Base-by-base conservation (phyloP, 306 rosid species). In the Trifolium repens region DNA sequence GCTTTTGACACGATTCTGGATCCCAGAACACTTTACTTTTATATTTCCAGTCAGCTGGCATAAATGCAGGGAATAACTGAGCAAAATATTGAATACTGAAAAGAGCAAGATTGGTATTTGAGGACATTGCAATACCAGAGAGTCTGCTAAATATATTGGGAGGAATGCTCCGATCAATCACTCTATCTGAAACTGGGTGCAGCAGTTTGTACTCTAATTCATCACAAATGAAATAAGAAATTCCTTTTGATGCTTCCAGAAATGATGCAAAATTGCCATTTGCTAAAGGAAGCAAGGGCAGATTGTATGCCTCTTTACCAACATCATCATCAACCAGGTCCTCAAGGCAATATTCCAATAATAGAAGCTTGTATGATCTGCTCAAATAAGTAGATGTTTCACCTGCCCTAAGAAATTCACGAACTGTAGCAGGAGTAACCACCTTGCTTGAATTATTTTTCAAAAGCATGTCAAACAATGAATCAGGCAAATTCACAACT, bases 321-420 rank as follows among this genome's bases (percentile, higher is more conserved):
- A 90, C 97, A 79, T 94, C 97, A 86, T 79, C 89, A 79, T 94
- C 96, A 72, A 94, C 86, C 88, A 94, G 83, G 79, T 91, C 98
- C 83, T 91, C 98, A 58, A 94, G 88, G 79, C 96, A 91, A 85
- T 91, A 94, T 90, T 91, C 97, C 82, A 91, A 82, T 83, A 91
- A 83, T 54, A 90, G 91, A 86, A 94, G 96, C 78, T 77, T 94
- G 89, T 84, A 68, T 15, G 81, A 66, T 86, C 83, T 84, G 73
- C 87, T 77, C 77, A 91, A 75, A 76, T 66, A 46, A 65, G 50
- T 73, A 78, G 84, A 76, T 67, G 67, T 65, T 76, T 80, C 84
- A 80, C 91, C 79, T 61, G 83, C 89, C 88, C 97, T 85, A 55
- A 91, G 89, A 89, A 86, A 87, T 66, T 87, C 85, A 6, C 98